phyloP scores from a whole-genome alignment of 1,284 basidiomycete genomes.

The Athelia sp. region DNA sequence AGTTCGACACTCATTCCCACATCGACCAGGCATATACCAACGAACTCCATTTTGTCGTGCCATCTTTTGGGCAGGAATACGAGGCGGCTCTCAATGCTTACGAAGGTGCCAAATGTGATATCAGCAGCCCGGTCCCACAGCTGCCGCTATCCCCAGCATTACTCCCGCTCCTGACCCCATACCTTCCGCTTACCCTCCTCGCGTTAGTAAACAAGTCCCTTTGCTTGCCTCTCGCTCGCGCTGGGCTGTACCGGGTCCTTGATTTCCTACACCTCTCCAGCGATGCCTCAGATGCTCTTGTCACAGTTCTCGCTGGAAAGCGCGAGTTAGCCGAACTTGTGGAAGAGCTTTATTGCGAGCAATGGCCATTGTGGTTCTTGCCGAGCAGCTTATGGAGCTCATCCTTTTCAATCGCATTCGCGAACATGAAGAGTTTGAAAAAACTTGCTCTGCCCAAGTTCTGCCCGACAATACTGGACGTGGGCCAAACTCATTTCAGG shows the following conservation, averaged over 20 bases:
- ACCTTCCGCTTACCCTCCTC: no score
- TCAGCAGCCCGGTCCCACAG: neutral
- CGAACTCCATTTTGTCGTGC: neutral
- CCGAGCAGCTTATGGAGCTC: neutral
- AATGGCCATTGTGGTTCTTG: neutral
- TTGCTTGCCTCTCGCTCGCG: no score
- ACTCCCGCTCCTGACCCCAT: no score
- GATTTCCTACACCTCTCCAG: no score
- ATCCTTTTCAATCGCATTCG: neutral
- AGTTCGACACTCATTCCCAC: neutral
- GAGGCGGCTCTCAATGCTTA: neutral
- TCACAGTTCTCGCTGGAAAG: no score
- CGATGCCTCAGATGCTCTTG: no score
- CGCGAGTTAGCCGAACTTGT: no score
- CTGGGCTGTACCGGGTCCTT: no score
- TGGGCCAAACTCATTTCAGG: slow-evolving; percentile 36
- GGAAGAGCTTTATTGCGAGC: no score
- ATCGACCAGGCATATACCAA: neutral
- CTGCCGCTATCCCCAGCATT: no score
- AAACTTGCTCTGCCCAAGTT: neutral
- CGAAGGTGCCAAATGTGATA: neutral
- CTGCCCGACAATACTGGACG: neutral
- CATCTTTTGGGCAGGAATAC: neutral
- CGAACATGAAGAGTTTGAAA: neutral
- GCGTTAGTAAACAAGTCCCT: no score